Base-by-base conservation (phyloP, 2,329 filamentous ascomycete genomes). In the Colletotrichum theobromicola region DNA sequence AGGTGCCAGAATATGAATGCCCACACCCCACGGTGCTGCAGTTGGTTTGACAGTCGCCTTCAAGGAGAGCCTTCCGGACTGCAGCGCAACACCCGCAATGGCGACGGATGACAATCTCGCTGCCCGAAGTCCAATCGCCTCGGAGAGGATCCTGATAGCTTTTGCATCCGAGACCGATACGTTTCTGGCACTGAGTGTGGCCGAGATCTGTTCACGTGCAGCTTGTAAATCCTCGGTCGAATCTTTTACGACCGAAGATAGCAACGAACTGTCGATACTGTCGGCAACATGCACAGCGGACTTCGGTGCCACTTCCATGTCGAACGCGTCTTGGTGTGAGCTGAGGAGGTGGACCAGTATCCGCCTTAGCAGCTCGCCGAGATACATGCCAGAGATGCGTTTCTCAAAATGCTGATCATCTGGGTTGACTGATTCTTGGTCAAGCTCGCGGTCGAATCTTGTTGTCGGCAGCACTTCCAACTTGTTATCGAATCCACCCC, bases 391-490 rank as follows among this genome's bases (percentile, higher is more conserved):
- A 0, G 93, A 94, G n/a, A 95, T 90, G 50, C 93, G 91, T 85
- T 96, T 96, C 84, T 96, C 94, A 77, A 95, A 95, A 89, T 95
- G 94, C 80, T 96, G 94, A 66, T 94, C 90, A 13, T 93, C 93
- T 0, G 93, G 93, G 81, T 96, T 95, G 76, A 91, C 89, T 67
- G 91, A 94, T 62, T 91, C 90, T 15, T 84, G 84, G 81, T 96
- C 94, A 18, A 96, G 87, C 67, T 89, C 87, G 37, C 85, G 81
- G 81, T 96, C 94, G 80, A 93, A 95, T 4, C 87, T 84, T 0
- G 93, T 95, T 76, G 89, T 90, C 12, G 94, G 93, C n/a, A 95
- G 85, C 7, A 94, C 92, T 72, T 88, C 90, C 55, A 95, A 86
- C 26, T 88, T 86, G 82, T 94, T 94, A 84, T 95, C 94, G 79